Conservation (phyloP, 2,329 filamentous ascomycete species). For the Fusarium sp. region DNA sequence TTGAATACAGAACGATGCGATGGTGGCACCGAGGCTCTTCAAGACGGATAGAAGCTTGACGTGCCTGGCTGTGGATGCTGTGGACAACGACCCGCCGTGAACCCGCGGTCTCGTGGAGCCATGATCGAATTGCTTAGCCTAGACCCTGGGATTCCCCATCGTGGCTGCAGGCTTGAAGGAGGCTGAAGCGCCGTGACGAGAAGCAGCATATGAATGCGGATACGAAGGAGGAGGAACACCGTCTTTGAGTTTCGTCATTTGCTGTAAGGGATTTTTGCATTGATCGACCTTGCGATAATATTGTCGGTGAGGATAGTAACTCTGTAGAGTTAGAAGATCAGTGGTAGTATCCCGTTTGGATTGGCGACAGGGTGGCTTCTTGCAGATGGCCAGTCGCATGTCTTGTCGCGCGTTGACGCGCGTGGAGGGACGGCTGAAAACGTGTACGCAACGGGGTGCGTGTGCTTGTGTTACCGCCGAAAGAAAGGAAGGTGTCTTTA, state of each 20-base stretch:
- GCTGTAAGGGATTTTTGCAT: constrained; percentile 1
- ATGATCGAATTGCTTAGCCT: constrained; percentile 14
- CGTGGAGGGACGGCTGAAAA: not conserved
- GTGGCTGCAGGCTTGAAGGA: constrained; percentile 16
- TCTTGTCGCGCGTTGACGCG: not conserved
- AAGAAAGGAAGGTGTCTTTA: not conserved
- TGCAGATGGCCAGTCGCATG: not conserved
- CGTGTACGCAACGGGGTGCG: not conserved
- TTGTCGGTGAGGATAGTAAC: not conserved
- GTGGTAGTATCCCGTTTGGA: not conserved
- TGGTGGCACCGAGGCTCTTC: constrained; percentile 1
- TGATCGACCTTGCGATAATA: not conserved
- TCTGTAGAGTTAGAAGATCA: not conserved
- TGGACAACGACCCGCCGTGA: constrained; percentile 3
- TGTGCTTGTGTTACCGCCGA: not conserved
- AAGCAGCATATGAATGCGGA: not conserved
- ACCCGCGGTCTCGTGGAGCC: constrained; percentile 20
- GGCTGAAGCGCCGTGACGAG: constrained; percentile 13
- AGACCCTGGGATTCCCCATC: constrained; percentile 27
- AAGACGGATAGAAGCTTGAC: not conserved
- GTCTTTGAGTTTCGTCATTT: not conserved
- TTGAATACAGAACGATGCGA: not conserved
- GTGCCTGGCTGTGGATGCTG: not conserved
- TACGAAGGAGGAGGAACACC: not conserved
- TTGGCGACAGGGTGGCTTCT: constrained; percentile 9